phyloP scores from a whole-genome alignment of 108 stramenopile genomes.

The Aurantiochytrium sp. region DNA sequence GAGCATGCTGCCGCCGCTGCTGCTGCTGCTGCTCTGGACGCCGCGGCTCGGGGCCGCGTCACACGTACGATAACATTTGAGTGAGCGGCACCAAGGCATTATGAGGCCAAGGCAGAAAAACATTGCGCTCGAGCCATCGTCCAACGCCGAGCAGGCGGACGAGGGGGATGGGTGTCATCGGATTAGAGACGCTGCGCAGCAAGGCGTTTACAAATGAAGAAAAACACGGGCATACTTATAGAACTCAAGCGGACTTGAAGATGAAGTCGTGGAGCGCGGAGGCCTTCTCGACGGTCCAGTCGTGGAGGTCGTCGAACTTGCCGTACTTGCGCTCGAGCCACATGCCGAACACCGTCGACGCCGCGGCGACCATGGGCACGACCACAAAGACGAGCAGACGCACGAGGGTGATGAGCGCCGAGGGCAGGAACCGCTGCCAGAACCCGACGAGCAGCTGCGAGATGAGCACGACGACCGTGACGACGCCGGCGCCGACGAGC shows the following conservation, averaged over 20 bases:
- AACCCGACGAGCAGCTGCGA: conserved; percentile 21
- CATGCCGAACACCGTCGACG: background rate
- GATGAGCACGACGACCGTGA: background rate
- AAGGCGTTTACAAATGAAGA: too few species aligned
- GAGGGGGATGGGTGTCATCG: too few species aligned
- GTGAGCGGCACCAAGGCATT: too few species aligned
- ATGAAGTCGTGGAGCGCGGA: background rate
- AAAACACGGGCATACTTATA: too few species aligned
- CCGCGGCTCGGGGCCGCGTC: background rate
- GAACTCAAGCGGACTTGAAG: background rate
- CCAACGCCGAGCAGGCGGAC: too few species aligned
- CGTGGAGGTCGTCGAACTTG: conserved; percentile 19
- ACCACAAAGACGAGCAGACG: background rate
- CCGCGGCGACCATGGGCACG: background rate
- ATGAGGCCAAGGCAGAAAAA: too few species aligned
- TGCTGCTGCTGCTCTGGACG: background rate
- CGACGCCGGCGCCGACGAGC: background rate
- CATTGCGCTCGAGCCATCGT: too few species aligned
- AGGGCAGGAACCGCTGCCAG: conserved; percentile 13
- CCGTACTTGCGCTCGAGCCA: conserved; percentile 24
- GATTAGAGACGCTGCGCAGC: too few species aligned
- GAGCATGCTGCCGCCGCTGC: background rate
- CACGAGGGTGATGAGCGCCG: background rate
- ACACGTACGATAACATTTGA: background rate
- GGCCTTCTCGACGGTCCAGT: background rate